These are phyloP conservation scores for Fusarium bulbicola DNA, from an alignment of 2,329 filamentous ascomycete species.

Conservation along the genomic window DNA sequence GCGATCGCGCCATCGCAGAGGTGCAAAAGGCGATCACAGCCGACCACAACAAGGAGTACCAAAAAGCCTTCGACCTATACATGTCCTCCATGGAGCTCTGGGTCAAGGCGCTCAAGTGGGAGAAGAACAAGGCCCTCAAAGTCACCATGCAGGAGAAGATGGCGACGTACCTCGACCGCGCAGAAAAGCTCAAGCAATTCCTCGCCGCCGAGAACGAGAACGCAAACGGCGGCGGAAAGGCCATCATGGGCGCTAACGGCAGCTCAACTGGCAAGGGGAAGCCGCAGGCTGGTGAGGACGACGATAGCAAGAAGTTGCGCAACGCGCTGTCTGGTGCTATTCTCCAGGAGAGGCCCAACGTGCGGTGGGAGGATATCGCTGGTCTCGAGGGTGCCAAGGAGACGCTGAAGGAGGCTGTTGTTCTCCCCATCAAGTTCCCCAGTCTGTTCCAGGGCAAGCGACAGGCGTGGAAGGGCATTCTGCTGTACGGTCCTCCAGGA, in stretches of 20 bases:
- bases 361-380: slow-evolving; percentile 98
- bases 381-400: slow-evolving; percentile 95
- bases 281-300: slow-evolving; percentile 72
- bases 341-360: slow-evolving; percentile 92
- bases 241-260: slow-evolving; percentile 74
- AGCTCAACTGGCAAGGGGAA: slow-evolving; percentile 69
- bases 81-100: slow-evolving; percentile 96
- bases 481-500: slow-evolving; percentile 94
- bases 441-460: slow-evolving; percentile 95
- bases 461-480: slow-evolving; percentile 97
- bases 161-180: slow-evolving; percentile 96
- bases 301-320: slow-evolving; percentile 94
- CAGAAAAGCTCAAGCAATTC: slow-evolving; percentile 96
- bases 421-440: slow-evolving; percentile 97
- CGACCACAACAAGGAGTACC: slow-evolving; percentile 95
- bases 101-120: slow-evolving; percentile 99
- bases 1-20: slow-evolving; percentile 93
- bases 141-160: slow-evolving; percentile 97
- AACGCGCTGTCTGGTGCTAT: slow-evolving; percentile 93
- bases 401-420: slow-evolving; percentile 95
- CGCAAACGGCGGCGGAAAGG: slow-evolving; percentile 69
- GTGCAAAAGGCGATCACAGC: slow-evolving; percentile 98
- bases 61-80: slow-evolving; percentile 96
- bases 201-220: slow-evolving; percentile 79
- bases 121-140: slow-evolving; percentile 97